phyloP scores from a whole-genome alignment of 768 basidiomycete species.

The Collybia sordida region DNA sequence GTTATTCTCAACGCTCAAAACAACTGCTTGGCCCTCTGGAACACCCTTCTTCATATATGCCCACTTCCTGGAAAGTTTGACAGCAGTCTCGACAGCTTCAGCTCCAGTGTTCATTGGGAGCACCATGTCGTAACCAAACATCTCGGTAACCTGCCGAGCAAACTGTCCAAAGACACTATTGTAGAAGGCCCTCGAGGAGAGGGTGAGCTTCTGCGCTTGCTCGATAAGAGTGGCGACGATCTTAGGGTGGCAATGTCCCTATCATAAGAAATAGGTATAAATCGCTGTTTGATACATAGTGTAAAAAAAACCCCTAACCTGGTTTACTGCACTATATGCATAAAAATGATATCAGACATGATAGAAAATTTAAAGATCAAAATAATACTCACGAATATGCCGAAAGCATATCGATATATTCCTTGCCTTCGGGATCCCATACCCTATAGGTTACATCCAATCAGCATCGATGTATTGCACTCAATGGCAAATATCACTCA shows the following conservation, averaged over 20 bases:
- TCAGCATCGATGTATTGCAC: conserved; percentile 12
- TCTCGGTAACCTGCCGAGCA: conserved; percentile 76
- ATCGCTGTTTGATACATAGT: conserved; percentile 1
- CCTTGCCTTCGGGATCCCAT: conserved; percentile 93
- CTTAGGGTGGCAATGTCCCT: conserved; percentile 91
- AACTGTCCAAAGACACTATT: conserved; percentile 90
- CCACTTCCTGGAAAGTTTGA: conserved; percentile 98
- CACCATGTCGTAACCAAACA: conserved; percentile 94
- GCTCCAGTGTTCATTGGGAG: conserved; percentile 99
- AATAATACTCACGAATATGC: conserved; percentile 81
- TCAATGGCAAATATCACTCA: conserved; percentile 52
- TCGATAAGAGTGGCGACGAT: conserved; percentile 79
- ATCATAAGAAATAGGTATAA: conserved; percentile 6
- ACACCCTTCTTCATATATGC: conserved; percentile 88
- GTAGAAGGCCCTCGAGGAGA: conserved; percentile 96
- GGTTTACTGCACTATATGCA: conserved; percentile 74
- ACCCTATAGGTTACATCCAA: conserved; percentile 42
- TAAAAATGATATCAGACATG: conserved; percentile 2
- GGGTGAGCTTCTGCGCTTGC: conserved; percentile 88
- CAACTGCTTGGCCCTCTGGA: conserved; percentile 77
- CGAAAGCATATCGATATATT: conserved; percentile 97
- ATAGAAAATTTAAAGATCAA: background rate
- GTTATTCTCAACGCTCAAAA: conserved; percentile 85
- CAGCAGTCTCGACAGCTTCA: conserved; percentile 95
- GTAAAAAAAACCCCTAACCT: conserved; percentile 40